A percentile compares a stretch with the other conserved stretches of the same genome.
Evolutionary conservation across 2,329 filamentous ascomycete species (phyloP).

Genomic region (Trichoderma sp.): DNA sequence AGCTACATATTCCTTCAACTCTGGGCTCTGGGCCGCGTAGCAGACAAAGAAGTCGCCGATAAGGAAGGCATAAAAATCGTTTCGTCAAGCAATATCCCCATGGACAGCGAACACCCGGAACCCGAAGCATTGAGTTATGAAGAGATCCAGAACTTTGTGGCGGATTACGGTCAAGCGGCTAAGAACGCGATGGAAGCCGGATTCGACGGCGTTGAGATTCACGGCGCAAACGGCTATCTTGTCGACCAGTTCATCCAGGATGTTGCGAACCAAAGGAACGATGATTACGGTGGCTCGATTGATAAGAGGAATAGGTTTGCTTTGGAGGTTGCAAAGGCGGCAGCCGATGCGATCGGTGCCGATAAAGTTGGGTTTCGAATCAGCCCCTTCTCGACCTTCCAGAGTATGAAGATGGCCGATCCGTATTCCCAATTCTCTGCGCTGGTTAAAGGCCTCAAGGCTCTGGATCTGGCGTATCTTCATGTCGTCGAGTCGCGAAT

Average conservation of each 20-base stretch:
- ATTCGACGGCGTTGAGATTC: background rate
- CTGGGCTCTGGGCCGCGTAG: background rate
- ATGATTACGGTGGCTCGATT: background rate
- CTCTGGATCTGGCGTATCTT: background rate
- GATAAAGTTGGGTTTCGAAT: background rate
- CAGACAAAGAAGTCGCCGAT: background rate
- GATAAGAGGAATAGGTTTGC: background rate
- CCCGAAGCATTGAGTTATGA: background rate
- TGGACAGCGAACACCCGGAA: background rate
- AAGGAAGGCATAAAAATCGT: background rate
- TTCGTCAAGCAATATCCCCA: background rate
- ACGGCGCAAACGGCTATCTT: background rate
- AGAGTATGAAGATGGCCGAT: background rate
- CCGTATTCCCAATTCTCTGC: background rate
- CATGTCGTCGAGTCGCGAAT: background rate
- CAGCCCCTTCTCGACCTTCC: background rate
- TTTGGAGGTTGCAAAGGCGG: background rate
- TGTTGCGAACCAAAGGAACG: background rate
- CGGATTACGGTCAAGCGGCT: background rate
- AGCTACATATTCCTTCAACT: background rate
- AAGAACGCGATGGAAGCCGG: background rate
- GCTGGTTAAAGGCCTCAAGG: background rate
- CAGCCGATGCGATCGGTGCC: background rate
- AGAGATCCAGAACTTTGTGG: background rate
- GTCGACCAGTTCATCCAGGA: background rate